phyloP scores from a whole-genome alignment of 441 rosid species.

The Populus hybrid region DNA sequence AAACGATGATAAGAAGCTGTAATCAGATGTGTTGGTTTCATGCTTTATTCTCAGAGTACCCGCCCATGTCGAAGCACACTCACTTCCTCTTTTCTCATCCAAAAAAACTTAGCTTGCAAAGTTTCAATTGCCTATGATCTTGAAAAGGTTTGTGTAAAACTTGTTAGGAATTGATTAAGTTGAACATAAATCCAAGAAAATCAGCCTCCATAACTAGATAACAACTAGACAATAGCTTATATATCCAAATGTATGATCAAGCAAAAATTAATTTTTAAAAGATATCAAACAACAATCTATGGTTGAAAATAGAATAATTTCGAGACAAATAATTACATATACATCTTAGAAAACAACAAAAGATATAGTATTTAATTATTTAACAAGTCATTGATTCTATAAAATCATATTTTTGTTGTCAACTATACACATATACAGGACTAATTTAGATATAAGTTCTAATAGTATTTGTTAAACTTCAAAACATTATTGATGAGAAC shows the following conservation, averaged over 20 bases:
- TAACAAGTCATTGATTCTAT: too few species aligned
- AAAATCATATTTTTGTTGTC: too few species aligned
- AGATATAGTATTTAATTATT: too few species aligned
- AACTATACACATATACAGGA: accelerated
- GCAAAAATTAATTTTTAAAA: too few species aligned
- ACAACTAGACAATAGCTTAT: too few species aligned
- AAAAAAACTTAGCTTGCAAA: neutral
- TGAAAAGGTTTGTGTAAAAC: neutral
- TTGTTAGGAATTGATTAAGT: neutral
- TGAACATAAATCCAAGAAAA: neutral
- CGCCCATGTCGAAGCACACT: neutral
- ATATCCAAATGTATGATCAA: too few species aligned
- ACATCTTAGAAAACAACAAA: too few species aligned
- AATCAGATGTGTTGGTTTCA: neutral
- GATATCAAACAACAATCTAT: neutral
- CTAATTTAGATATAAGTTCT: too few species aligned
- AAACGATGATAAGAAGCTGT: neutral
- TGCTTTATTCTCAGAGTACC: neutral
- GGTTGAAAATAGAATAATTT: too few species aligned
- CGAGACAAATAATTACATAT: too few species aligned
- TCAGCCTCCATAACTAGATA: too few species aligned
- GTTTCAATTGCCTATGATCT: neutral
- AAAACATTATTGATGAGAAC: neutral
- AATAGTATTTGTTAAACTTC: too few species aligned
- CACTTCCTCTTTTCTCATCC: neutral